These are phyloP conservation scores for Akanthomyces dipterigenus DNA, from an alignment of 2,329 filamentous ascomycete species.

Conservation along the genomic window DNA sequence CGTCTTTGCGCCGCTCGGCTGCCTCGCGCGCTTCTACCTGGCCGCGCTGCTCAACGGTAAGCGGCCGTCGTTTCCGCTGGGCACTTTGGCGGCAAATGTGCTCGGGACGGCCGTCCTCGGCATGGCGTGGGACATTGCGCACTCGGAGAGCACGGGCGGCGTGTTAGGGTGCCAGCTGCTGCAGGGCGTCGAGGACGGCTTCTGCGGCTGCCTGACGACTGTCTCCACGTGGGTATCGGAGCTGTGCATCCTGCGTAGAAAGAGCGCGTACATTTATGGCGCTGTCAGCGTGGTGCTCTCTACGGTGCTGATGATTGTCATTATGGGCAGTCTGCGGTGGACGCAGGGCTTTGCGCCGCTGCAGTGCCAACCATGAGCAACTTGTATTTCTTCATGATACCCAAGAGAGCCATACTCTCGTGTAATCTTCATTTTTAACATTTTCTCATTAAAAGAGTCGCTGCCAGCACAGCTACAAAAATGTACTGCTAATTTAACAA, in stretches of 20 bases:
- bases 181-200: slow-evolving; percentile 60
- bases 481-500: not conserved
- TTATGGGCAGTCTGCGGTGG: slow-evolving; percentile 75
- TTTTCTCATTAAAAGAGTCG: not conserved
- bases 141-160: slow-evolving; percentile 41
- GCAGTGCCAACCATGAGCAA: slow-evolving; percentile 24
- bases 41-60: slow-evolving; percentile 65
- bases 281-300: slow-evolving; percentile 51
- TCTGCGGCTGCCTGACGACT: slow-evolving; percentile 60
- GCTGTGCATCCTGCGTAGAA: slow-evolving; percentile 43
- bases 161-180: slow-evolving; percentile 60
- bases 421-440: not conserved
- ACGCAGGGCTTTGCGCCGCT: slow-evolving; percentile 46
- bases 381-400: not conserved
- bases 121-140: slow-evolving; percentile 73
- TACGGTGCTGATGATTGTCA: slow-evolving; percentile 53
- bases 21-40: slow-evolving; percentile 66
- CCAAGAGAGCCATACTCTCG: not conserved
- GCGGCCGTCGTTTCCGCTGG: slow-evolving; percentile 65
- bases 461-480: not conserved
- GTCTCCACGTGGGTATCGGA: slow-evolving; percentile 63
- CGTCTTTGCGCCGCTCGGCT: slow-evolving; percentile 77
- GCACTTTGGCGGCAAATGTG: slow-evolving; percentile 79
- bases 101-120: slow-evolving; percentile 68
- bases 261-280: slow-evolving; percentile 63